Base-by-base conservation (phyloP, 1,284 basidiomycete genomes). In the Ustilago hordei region DNA sequence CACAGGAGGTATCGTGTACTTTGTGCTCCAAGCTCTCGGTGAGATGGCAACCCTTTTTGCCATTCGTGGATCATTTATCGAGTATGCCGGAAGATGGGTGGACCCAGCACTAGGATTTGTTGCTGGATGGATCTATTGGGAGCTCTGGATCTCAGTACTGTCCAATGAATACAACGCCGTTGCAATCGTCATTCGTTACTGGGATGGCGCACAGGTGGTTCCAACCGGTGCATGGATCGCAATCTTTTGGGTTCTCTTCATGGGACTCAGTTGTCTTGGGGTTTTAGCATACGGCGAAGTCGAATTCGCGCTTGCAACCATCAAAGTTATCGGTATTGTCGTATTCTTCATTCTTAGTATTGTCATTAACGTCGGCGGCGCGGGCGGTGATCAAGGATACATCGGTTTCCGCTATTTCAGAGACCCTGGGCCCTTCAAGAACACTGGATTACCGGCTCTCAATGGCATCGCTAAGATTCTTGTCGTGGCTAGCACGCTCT, bases 11-110 rank as follows among this genome's bases (percentile, higher is more conserved):
- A 80, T 82, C 52, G 75, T 81, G 11, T 81, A 62, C 54, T 68
- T 69, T 41, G 71, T 82, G 4, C 69, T 78, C 47, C 76, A 78
- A 38, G 69, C 77, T 3, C 53, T 79, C 8, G 78, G 79, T 9
- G 79, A 79, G 32, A 74, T 81, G 63, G 64, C 67, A 35, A 82
- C 86, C 12, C 91, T 89, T 79, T 89, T 93, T 41, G 86, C 87
- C 50, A 87, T 89, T 73, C 75, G 88, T 62, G 92, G 91, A 70
- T 91, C 93, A 2, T 93, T 94, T 84, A 92, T 95, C 86, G 91
- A 90, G 57, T 88, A 94, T 34, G 92, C 93, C 1, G 91, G 91
- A 73, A 91, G 92, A 54, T 93, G 93, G 83, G 91, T 93, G 31
- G 91, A 93, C 80, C 91, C 91, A 2, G 91, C 93, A 0, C 89